Evolutionary conservation across 2,329 filamentous ascomycete genomes (phyloP).

Genomic region (Botrytis fabae): DNA sequence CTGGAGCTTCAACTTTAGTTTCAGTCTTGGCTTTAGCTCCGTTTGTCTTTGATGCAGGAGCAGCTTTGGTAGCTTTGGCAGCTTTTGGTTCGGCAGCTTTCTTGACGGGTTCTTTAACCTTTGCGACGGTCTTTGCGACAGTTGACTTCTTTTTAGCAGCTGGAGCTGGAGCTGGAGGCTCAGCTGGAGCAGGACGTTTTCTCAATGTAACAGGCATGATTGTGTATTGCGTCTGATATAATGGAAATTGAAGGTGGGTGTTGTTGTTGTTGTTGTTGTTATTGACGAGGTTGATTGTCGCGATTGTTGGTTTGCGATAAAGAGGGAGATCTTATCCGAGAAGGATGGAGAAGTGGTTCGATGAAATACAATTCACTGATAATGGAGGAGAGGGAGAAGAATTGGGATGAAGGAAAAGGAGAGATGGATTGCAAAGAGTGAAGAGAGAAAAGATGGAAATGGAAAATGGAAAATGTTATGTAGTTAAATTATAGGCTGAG

Average conservation of each 20-base stretch:
- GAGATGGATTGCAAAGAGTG: constrained; percentile 1
- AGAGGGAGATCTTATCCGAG: constrained; percentile 3
- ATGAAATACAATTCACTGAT: background rate
- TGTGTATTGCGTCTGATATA: constrained; percentile 19
- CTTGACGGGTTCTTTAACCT: constrained; percentile 40
- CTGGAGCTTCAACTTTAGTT: constrained; percentile 44
- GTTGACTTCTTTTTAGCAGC: constrained; percentile 50
- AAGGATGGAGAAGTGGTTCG: background rate
- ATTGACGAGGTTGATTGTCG: constrained; percentile 30
- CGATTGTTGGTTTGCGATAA: constrained; percentile 20
- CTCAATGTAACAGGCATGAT: constrained; percentile 60
- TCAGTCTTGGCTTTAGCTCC: constrained; percentile 38
- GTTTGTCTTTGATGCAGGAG: constrained; percentile 48
- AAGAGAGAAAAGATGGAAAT: background rate
- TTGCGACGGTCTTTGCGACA: constrained; percentile 44
- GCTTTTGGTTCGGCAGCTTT: constrained; percentile 13
- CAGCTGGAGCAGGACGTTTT: constrained; percentile 59
- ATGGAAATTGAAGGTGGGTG: constrained; percentile 24
- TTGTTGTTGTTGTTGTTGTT: background rate
- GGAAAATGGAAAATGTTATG: constrained; percentile 23
- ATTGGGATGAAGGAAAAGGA: background rate
- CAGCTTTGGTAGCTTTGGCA: background rate
- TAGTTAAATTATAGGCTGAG: constrained; percentile 34
- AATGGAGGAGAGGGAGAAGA: background rate
- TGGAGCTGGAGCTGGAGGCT: constrained; percentile 48